Percentiles rank a stretch among this genome's conserved stretches.
Evolutionary conservation across 441 rosid species (phyloP).

Genomic region (Adansonia rubrostipa): DNA sequence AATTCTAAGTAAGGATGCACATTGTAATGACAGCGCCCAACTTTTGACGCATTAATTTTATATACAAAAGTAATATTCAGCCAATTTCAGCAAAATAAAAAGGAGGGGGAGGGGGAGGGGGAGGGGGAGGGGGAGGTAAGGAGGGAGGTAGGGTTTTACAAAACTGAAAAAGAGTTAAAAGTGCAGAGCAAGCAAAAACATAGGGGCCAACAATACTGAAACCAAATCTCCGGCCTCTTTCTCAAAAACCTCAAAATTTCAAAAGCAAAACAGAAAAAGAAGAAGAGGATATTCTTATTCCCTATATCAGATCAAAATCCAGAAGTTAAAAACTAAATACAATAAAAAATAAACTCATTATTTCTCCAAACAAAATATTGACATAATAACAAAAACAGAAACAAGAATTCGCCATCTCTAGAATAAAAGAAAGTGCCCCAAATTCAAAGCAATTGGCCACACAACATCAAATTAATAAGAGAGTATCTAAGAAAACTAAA

Average conservation of each 20-base stretch:
- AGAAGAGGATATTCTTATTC: constrained; percentile 10
- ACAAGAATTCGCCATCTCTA: not conserved
- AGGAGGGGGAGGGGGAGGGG: not conserved
- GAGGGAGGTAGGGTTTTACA: too few species aligned
- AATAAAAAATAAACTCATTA: not conserved
- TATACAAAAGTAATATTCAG: not conserved
- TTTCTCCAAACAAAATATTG: not conserved
- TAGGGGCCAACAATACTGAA: not conserved
- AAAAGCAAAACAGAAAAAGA: constrained; percentile 2
- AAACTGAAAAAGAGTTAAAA: not conserved
- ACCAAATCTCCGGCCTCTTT: constrained; percentile 7
- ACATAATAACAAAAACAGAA: not conserved
- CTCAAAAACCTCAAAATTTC: constrained; percentile 11
- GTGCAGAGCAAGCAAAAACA: constrained; percentile 13
- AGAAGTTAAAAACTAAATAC: not conserved
- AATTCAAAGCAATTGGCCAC: constrained; percentile 10
- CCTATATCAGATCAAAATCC: not conserved
- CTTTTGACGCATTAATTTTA: not conserved
- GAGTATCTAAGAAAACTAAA: constrained; percentile 5
- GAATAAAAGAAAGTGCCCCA: not conserved
- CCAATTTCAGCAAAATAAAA: not conserved
- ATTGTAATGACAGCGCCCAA: not conserved
- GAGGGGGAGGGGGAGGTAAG: not conserved
- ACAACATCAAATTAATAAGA: constrained; percentile 9
- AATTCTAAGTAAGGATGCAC: not conserved